Evolutionary conservation across 768 basidiomycete genomes (phyloP).

Genomic region (Mycena metata): DNA sequence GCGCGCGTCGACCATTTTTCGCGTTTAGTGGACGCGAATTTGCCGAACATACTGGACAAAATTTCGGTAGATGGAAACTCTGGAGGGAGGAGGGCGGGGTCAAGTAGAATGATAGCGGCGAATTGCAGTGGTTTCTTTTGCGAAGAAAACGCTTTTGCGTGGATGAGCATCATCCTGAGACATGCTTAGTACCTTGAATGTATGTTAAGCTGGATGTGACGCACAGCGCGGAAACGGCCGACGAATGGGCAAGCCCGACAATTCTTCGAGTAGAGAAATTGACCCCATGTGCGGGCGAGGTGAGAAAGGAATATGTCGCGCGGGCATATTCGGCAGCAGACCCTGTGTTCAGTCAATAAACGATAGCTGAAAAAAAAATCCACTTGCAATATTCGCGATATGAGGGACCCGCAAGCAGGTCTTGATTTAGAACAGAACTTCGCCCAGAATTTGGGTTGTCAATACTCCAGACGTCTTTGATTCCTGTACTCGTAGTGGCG

Average conservation of each 20-base stretch:
- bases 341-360: slow-evolving; percentile 12
- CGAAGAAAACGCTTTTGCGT: slow-evolving; percentile 21
- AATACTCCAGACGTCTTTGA: slow-evolving; percentile 25
- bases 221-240: slow-evolving; percentile 20
- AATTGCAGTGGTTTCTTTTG: neutral
- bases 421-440: slow-evolving; percentile 19
- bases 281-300: slow-evolving; percentile 9
- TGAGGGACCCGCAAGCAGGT: neutral
- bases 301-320: slow-evolving; percentile 22
- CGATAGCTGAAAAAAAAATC: neutral
- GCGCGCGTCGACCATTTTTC: slow-evolving; percentile 24
- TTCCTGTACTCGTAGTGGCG: neutral
- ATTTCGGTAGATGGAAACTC: slow-evolving; percentile 20
- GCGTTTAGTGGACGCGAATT: slow-evolving; percentile 21
- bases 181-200: neutral
- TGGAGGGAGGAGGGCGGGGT: slow-evolving; percentile 28
- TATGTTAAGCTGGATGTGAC: neutral
- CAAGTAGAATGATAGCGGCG: slow-evolving; percentile 18
- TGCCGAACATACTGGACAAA: slow-evolving; percentile 19
- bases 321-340: slow-evolving; percentile 29
- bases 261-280: slow-evolving; percentile 15
- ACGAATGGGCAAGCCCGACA: slow-evolving; percentile 29
- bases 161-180: slow-evolving; percentile 26
- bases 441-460: slow-evolving; percentile 28
- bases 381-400: slow-evolving; percentile 28